Evolutionary conservation across 2,329 filamentous ascomycete genomes (phyloP), one percentile per base, ranked within the genome.

Genomic region (Rhynchosporium secalis): DNA sequence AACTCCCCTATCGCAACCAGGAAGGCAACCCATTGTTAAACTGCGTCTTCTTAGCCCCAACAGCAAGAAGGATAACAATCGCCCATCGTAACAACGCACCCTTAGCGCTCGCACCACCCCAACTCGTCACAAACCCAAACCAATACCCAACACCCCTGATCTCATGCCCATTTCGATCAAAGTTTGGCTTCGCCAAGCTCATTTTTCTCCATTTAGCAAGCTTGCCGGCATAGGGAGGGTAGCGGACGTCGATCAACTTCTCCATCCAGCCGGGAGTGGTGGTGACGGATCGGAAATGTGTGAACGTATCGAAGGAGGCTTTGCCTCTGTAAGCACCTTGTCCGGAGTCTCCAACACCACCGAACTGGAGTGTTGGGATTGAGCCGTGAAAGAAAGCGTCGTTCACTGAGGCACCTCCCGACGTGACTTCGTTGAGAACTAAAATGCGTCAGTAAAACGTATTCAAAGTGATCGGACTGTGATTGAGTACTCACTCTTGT

Each of bases 321-420:
- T 86, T 86, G 64, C 92, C 92, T 69, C 90, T 86, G 79, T 96
- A 96, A 36, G 84, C 79, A 65, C 92, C 92, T 65, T 83, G 82
- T 59, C 92, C 92, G 49, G 87, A 91, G 69, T 89, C 84, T 66
- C 92, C 92, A 7, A 96, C 88, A 70, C 92, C 92, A 66, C 92
- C 92, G 74, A 96, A 96, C 43, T 89, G 81, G 1, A 95, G 79
- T 2, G 87, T 90, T 38, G 85, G 83, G 66, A 95, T 83, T 28
- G 83, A 82, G 63, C 83, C 86, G 74, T 92, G 90, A 78, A 89
- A 87, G 75, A 86, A 89, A 59, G 84, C 82, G 73, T 79, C 89
- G 82, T 79, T 91, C 77, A 81, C 85, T 76, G 74, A 82, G 33
- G 85, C 88, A 67, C 88, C 88, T 60, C 89, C 89, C 1, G 88